Percentiles rank a stretch among this genome's conserved stretches.
Conservation (phyloP, 768 basidiomycete genomes). For the Psilocybe subaeruginosa region DNA sequence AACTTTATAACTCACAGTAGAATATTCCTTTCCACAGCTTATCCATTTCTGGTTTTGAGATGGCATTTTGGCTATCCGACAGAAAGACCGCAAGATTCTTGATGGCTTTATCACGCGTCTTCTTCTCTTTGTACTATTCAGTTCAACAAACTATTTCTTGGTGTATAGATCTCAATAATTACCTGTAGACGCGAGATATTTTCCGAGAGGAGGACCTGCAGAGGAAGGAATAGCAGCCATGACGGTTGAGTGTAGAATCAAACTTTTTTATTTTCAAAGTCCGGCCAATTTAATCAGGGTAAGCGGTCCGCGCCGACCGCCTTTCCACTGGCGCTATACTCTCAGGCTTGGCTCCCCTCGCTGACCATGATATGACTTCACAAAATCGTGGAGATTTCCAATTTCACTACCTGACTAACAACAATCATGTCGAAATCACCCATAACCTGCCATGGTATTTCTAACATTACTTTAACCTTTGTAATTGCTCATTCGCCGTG, state of each 20-base stretch:
- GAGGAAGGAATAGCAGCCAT: constrained; percentile 33
- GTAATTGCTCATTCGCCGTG: background rate
- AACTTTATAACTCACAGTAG: constrained; percentile 66
- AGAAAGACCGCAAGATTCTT: constrained; percentile 80
- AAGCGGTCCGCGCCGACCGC: constrained; percentile 2
- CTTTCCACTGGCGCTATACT: background rate
- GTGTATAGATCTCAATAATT: constrained; percentile 24
- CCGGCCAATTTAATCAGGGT: constrained; percentile 15
- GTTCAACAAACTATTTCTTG: background rate
- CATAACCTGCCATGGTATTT: constrained; percentile 88
- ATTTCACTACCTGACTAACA: background rate
- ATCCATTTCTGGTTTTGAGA: constrained; percentile 79
- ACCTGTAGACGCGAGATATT: constrained; percentile 94
- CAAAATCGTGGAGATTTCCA: background rate
- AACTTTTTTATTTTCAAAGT: constrained; percentile 33
- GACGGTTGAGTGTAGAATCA: constrained; percentile 14
- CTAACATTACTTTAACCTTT: background rate
- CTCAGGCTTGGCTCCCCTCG: background rate
- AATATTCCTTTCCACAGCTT: constrained; percentile 98
- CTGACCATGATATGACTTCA: constrained; percentile 19
- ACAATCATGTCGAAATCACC: constrained; percentile 56
- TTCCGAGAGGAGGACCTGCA: constrained; percentile 71
- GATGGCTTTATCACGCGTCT: constrained; percentile 89
- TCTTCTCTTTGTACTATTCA: constrained; percentile 68
- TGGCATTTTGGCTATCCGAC: constrained; percentile 62